These are phyloP conservation scores for Fusarium domesticum DNA, from an alignment of 2,329 filamentous ascomycete species.

Conservation along the genomic window DNA sequence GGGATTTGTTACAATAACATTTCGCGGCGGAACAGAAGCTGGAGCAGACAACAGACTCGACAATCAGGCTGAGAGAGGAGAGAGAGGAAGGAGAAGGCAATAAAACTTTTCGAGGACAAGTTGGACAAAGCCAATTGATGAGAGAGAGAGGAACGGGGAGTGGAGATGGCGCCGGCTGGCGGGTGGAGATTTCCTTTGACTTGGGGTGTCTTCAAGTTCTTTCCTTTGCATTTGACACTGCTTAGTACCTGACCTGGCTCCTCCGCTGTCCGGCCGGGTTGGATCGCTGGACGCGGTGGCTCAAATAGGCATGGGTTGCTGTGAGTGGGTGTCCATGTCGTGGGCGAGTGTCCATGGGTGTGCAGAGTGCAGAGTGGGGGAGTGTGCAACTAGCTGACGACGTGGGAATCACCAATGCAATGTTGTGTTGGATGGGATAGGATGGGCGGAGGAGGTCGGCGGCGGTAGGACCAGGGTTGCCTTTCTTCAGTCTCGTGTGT, in stretches of 20 bases:
- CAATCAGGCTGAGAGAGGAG: constrained; percentile 13
- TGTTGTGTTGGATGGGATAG: constrained; percentile 24
- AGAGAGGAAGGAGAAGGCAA: constrained; percentile 20
- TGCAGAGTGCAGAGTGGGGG: neutral
- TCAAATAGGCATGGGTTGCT: neutral
- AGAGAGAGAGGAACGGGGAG: constrained; percentile 24
- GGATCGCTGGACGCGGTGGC: neutral
- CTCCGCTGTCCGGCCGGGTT: constrained; percentile 14
- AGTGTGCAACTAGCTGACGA: neutral
- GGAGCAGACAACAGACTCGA: constrained; percentile 28
- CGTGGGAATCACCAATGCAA: constrained; percentile 8
- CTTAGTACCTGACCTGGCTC: constrained; percentile 22
- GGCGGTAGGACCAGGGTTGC: constrained; percentile 26
- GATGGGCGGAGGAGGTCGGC: constrained; percentile 30
- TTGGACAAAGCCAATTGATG: constrained; percentile 32
- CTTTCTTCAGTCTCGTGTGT: constrained; percentile 20
- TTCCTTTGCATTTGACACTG: constrained; percentile 19
- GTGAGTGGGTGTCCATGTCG: neutral
- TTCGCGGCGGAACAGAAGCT: constrained; percentile 23
- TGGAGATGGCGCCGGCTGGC: constrained; percentile 28
- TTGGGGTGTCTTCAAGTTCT: constrained; percentile 27
- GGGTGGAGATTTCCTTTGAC: constrained; percentile 27
- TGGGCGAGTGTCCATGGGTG: neutral
- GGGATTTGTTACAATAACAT: constrained; percentile 28
- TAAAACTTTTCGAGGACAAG: constrained; percentile 33